These are phyloP conservation scores for Picea engelmannii DNA, from an alignment of 83 land plant genomes.

Conservation along the genomic window DNA sequence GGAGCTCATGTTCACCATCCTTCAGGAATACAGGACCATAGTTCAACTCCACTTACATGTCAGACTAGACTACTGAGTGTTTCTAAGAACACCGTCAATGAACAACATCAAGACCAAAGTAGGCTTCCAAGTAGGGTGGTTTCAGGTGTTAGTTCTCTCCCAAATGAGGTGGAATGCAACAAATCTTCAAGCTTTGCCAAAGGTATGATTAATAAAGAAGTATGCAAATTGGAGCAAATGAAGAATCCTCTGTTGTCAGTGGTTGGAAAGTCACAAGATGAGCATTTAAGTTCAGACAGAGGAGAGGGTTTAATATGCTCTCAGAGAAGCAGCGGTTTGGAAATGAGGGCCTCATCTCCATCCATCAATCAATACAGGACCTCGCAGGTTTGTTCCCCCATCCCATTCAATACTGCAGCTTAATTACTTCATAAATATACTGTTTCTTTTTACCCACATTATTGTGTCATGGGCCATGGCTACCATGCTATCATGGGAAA, in stretches of 20 bases:
- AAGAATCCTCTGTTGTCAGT: neutral
- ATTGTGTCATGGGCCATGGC: neutral
- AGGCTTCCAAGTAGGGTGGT: conserved; percentile 6
- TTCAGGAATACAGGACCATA: neutral
- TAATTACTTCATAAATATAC: too few species aligned
- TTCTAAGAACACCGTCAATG: conserved; percentile 4
- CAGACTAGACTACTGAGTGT: conserved; percentile 6
- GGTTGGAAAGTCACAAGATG: neutral
- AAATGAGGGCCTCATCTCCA: neutral
- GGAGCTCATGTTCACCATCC: neutral
- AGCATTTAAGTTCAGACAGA: conserved; percentile 2
- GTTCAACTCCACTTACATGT: conserved; percentile 12
- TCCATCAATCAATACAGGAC: neutral
- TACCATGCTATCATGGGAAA: neutral
- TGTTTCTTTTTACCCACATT: too few species aligned
- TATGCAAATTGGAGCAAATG: neutral
- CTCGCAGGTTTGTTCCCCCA: conserved; percentile 1
- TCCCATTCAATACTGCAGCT: too few species aligned
- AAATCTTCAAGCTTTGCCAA: neutral
- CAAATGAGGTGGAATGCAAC: conserved; percentile 4
- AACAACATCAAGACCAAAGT: conserved; percentile 15
- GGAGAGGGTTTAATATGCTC: neutral
- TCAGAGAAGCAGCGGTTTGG: neutral
- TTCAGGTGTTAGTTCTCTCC: neutral
- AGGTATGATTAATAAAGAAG: conserved; percentile 3